Base-by-base conservation (phyloP, 768 basidiomycete species). In the Ramaria rubella region DNA sequence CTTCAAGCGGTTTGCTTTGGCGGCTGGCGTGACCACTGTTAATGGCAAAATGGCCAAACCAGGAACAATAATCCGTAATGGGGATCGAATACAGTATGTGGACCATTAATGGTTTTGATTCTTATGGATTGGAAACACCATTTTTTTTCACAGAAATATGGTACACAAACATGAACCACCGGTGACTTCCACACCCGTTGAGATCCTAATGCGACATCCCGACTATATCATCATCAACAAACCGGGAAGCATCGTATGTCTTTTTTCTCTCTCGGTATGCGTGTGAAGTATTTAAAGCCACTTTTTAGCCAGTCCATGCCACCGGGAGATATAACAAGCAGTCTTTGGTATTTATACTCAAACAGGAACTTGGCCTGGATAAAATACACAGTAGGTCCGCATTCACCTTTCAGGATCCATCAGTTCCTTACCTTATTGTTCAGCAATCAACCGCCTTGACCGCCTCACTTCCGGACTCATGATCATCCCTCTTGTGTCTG, bases 121-220 rank as follows among this genome's bases (percentile, higher is more conserved):
- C 57, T 26, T 63, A 49, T 30, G 15, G 9, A 27, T 27, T 24
- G 17, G 1, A 21, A 8, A 24, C 33, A 27, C 17, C 9, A 43
- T 23, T 12, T 29, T 30, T 52, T 9, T 29, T 17, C 19, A 14
- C 49, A 94, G 92, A 65, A 96, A 97, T 64, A 79, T 94, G 14
- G 91, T 94, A 14, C 92, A 94, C 69, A 79, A 93, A n/a, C 96
- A 99, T 67, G 96, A 99, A 70, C 96, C 96, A 5, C 93, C 96
- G 3, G 86, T 99, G 3, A 86, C 93, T 1, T 82, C 86, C 2
- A 87, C 77, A 4, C 89, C 90, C 1, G 83, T 98, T 53, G 81
- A 84, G 60, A 77, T 98, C 34, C 70, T 97, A 3, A 76, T 85
- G 50, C 82, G 75, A 14, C 82, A 90, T 61, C 82, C 85, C 23